These are phyloP conservation scores for Carallia pectinifolia DNA, from an alignment of 345 rosid genomes.

Conservation along the genomic window DNA sequence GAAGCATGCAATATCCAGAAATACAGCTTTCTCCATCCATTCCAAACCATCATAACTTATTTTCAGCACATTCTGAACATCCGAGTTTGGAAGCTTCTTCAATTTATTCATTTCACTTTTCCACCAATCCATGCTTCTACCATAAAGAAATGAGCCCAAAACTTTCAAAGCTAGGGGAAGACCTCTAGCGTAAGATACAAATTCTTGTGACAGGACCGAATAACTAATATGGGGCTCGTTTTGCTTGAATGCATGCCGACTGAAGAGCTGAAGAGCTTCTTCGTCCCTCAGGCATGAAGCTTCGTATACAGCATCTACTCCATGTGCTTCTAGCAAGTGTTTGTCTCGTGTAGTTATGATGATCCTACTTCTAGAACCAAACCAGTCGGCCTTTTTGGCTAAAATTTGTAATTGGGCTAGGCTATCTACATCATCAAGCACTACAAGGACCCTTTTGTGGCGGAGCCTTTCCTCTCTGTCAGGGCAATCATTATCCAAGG, in stretches of 20 bases:
- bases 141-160: constrained; percentile 12
- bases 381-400: constrained; percentile 6
- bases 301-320: constrained; percentile 13
- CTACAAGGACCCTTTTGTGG: constrained; percentile 2
- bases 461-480: neutral
- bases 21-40: constrained; percentile 13
- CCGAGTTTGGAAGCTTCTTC: constrained; percentile 1
- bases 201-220: neutral
- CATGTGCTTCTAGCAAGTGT: constrained; percentile 10
- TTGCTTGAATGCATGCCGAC: constrained; percentile 13
- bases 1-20: constrained; percentile 22
- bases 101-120: constrained; percentile 7
- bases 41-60: constrained; percentile 17
- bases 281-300: constrained; percentile 1
- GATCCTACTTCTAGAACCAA: constrained; percentile 21
- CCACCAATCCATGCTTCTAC: constrained; percentile 12
- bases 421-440: constrained; percentile 22
- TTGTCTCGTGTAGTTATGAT: constrained; percentile 24
- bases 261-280: constrained; percentile 15
- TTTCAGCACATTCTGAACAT: constrained; percentile 8
- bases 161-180: constrained; percentile 24
- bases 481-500: neutral
- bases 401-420: neutral
- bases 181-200: constrained; percentile 9
- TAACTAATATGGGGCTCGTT: constrained; percentile 1